Evolutionary conservation across 768 basidiomycete species (phyloP).

Genomic region (Fomitopsis serialis): DNA sequence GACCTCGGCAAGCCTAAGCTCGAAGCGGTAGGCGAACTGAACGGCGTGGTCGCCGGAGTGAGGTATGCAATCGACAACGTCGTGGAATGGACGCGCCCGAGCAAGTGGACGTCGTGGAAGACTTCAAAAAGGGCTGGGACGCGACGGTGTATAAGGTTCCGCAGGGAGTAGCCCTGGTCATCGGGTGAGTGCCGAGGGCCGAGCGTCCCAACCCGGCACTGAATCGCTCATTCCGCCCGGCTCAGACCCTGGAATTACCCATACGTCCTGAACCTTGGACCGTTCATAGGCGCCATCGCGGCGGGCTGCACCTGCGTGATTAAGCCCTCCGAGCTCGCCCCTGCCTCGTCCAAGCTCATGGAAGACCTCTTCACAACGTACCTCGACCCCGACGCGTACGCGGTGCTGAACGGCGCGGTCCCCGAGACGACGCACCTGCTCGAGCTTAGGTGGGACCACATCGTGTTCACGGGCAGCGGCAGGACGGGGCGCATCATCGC

Average conservation of each 20-base stretch:
- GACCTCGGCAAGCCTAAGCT: slow-evolving; percentile 22
- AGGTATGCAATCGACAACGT: slow-evolving; percentile 42
- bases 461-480: slow-evolving; percentile 29
- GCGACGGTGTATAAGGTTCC: slow-evolving; percentile 50
- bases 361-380: slow-evolving; percentile 52
- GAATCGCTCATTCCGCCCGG: neutral
- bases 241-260: slow-evolving; percentile 68
- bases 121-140: slow-evolving; percentile 45
- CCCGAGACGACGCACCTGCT: slow-evolving; percentile 32
- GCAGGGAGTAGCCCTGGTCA: slow-evolving; percentile 58
- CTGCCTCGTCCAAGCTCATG: slow-evolving; percentile 44
- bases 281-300: slow-evolving; percentile 65
- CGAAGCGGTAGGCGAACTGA: slow-evolving; percentile 36
- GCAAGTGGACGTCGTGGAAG: slow-evolving; percentile 31
- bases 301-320: slow-evolving; percentile 66
- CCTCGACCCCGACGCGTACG: slow-evolving; percentile 44
- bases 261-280: slow-evolving; percentile 45
- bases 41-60: slow-evolving; percentile 33
- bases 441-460: slow-evolving; percentile 35
- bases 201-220: neutral
- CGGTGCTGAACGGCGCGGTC: slow-evolving; percentile 45
- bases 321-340: slow-evolving; percentile 62
- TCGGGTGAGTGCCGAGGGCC: slow-evolving; percentile 39
- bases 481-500: slow-evolving; percentile 35
- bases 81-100: slow-evolving; percentile 54